These are phyloP conservation scores for Sungouiozyma intestinalis DNA, from an alignment of 805 yeast genomes.

Conservation along the genomic window DNA sequence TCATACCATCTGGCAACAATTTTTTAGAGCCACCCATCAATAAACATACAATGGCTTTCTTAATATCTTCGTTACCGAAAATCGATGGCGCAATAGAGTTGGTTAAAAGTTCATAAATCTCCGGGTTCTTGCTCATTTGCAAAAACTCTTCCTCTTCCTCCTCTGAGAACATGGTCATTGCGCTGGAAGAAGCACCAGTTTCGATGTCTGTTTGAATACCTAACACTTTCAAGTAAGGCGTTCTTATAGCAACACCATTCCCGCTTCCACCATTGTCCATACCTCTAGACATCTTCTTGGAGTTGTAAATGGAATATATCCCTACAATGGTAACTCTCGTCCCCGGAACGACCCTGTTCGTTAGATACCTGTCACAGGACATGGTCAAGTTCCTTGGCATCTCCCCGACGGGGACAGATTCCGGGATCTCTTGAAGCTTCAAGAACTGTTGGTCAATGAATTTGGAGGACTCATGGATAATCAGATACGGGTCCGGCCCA, in stretches of 20 bases:
- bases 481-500: conserved; percentile 86
- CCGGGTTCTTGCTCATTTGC: conserved; percentile 69
- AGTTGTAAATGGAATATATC: conserved; percentile 81
- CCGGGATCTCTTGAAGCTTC: conserved; percentile 95
- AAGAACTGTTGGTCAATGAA: conserved; percentile 92
- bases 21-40: conserved; percentile 93
- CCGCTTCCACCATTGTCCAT: conserved; percentile 33
- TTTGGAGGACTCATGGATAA: conserved; percentile 87
- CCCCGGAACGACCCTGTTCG: conserved; percentile 91
- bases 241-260: conserved; percentile 69
- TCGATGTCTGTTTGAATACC: conserved; percentile 84
- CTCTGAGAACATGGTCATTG: conserved; percentile 55
- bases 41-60: conserved; percentile 85
- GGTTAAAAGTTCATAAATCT: conserved; percentile 77
- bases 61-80: conserved; percentile 87
- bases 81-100: conserved; percentile 93
- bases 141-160: conserved; percentile 91
- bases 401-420: conserved; percentile 97
- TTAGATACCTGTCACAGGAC: conserved; percentile 79
- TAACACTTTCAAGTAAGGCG: conserved; percentile 78
- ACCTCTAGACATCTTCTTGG: conserved; percentile 45
- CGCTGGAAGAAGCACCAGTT: conserved; percentile 45
- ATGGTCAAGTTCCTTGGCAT: conserved; percentile 90
- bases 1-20: conserved; percentile 87
- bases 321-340: conserved; percentile 88